Evolutionary conservation across 1,284 basidiomycete genomes (phyloP).

Genomic region (Schizophyllum amplum): DNA sequence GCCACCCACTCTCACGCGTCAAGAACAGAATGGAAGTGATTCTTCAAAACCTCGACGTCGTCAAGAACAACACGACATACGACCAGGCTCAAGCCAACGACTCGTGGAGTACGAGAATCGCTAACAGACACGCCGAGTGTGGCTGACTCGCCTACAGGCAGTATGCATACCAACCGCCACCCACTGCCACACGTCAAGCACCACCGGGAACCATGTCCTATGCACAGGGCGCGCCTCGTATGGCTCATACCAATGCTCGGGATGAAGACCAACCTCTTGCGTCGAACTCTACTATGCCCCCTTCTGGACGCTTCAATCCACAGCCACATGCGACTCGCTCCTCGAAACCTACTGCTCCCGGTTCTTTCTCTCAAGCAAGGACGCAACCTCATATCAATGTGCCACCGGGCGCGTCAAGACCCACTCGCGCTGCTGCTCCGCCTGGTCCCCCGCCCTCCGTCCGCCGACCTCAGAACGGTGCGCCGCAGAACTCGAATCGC

Average conservation of each 20-base stretch:
- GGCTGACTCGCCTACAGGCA: slow-evolving; percentile 31
- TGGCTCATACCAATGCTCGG: not conserved
- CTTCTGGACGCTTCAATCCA: not conserved
- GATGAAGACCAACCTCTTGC: not conserved
- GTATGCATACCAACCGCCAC: slow-evolving; percentile 44
- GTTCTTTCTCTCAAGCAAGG: not conserved
- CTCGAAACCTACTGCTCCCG: not conserved
- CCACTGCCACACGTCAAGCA: slow-evolving; percentile 27
- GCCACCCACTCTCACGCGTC: slow-evolving; percentile 13
- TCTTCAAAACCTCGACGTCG: not conserved
- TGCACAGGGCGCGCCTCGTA: slow-evolving; percentile 24
- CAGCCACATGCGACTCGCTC: not conserved
- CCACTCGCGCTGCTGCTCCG: not conserved
- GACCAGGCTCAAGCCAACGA: slow-evolving; percentile 36
- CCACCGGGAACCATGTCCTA: slow-evolving; percentile 25
- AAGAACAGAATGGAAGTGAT: slow-evolving; percentile 7
- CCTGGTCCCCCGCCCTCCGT: not conserved
- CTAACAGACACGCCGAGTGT: slow-evolving; percentile 1
- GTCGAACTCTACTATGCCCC: not conserved
- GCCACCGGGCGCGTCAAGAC: not conserved
- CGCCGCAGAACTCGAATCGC: slow-evolving; percentile 11
- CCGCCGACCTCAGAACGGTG: not conserved
- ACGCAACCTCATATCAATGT: not conserved
- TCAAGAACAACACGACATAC: slow-evolving; percentile 9
- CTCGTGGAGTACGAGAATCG: slow-evolving; percentile 35